A percentile compares a stretch with the other conserved stretches of the same genome.
phyloP scores from a whole-genome alignment of 805 yeast species.

The Yamadazyma insecticola region DNA sequence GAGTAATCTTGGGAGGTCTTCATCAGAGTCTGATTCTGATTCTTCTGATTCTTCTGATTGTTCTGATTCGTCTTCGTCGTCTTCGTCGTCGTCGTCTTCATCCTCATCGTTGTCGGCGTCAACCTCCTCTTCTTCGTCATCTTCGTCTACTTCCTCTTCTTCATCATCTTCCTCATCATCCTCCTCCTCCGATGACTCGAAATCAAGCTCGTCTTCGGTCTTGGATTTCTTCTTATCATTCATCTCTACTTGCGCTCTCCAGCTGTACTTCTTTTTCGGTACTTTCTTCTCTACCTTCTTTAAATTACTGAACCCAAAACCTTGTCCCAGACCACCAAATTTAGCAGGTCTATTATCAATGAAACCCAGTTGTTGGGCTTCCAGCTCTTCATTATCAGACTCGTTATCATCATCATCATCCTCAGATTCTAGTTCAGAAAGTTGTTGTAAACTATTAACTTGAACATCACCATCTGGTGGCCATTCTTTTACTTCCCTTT shows the following conservation, averaged over 20 bases:
- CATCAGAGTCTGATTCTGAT: slow-evolving; percentile 22
- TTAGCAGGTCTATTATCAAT: slow-evolving; percentile 68
- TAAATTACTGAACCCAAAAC: slow-evolving; percentile 63
- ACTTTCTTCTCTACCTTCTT: slow-evolving; percentile 35
- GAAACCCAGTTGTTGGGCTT: slow-evolving; percentile 25
- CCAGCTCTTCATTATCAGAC: slow-evolving; percentile 25
- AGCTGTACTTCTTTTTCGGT: slow-evolving; percentile 56
- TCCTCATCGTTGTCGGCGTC: slow-evolving; percentile 20
- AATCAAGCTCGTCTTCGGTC: slow-evolving; percentile 62
- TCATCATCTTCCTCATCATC: slow-evolving; percentile 20
- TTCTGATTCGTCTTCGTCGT: slow-evolving; percentile 23
- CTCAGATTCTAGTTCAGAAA: slow-evolving; percentile 25
- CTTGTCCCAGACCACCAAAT: slow-evolving; percentile 58
- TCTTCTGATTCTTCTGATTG: slow-evolving; percentile 29
- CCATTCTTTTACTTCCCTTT: slow-evolving; percentile 63
- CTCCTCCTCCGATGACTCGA: slow-evolving; percentile 35
- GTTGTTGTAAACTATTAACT: too few species aligned
- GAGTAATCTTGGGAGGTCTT: slow-evolving; percentile 28
- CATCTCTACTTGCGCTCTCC: slow-evolving; percentile 48
- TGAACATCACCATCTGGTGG: slow-evolving; percentile 18
- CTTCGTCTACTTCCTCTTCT: slow-evolving; percentile 22
- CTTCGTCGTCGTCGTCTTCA: slow-evolving; percentile 26
- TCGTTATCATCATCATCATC: slow-evolving; percentile 13
- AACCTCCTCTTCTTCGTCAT: slow-evolving; percentile 19
- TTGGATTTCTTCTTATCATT: slow-evolving; percentile 34